Base-by-base conservation (phyloP, 257 asterid genomes). In the Catharanthus roseus region DNA sequence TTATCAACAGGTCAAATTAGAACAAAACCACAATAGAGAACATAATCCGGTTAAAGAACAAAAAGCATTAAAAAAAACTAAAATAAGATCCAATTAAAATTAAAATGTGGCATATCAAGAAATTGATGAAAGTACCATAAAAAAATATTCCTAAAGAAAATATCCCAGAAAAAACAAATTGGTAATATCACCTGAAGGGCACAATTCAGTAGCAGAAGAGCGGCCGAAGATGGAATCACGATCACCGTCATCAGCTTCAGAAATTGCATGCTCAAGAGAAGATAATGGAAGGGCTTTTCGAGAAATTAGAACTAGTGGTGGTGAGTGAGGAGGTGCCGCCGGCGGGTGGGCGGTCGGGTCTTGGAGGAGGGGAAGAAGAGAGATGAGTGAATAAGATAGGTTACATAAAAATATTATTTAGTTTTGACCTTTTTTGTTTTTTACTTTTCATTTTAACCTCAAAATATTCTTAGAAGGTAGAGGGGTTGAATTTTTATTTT, bases 191-290 rank as follows among this genome's bases (percentile, higher is more conserved):
- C 99, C 97, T 75, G 97, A 91, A 75, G 96, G 88, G 55, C 87
- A 88, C 5, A 91, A 76, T 67, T 86, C 95, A 66, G 96, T 85
- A 36, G 93, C 84, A 65, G 97, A 95, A 78, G 97, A 83, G n/a
- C 89, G 85, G 63, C 63, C 44, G 23, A 84, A 78, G 76, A 68
- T 74, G 23, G 70, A 75, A 16, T 57, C 74, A 5, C 31, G 82
- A 49, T 72, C 70, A n/a, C 44, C 82, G n/a, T 39, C 55, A 57
- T 18, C 80, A 11, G 56, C 79, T 4, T 56, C 51, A 45, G 18
- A n/a, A n/a, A n/a, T n/a, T n/a, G n/a, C n/a, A n/a, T n/a, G n/a
- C n/a, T n/a, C n/a, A n/a, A n/a, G n/a, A n/a, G n/a, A n/a, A n/a
- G n/a, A n/a, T n/a, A n/a, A n/a, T n/a, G n/a, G n/a, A n/a, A n/a